A percentile compares a stretch with the other conserved stretches of the same genome.
phyloP scores from a whole-genome alignment of 2,329 filamentous ascomycete species.

The Harringtonia aguacate region DNA sequence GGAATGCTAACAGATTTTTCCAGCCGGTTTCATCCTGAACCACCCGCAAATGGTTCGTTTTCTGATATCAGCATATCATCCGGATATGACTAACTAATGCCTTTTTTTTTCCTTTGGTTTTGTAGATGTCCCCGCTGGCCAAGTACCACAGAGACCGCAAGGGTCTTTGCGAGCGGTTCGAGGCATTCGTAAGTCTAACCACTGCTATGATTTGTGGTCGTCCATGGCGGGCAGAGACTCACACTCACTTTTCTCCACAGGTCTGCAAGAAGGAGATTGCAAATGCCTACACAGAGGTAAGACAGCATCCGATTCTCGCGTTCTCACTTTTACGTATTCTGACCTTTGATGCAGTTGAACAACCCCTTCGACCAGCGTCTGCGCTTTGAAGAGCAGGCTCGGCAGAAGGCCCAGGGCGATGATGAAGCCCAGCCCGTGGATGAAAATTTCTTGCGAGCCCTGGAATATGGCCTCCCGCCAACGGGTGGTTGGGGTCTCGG shows the following conservation, averaged over 20 bases:
- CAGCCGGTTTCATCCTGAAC: slow-evolving; percentile 14
- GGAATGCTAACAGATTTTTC: neutral
- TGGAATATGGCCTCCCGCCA: slow-evolving; percentile 68
- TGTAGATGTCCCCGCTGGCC: slow-evolving; percentile 78
- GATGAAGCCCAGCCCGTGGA: slow-evolving; percentile 95
- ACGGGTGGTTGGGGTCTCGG: slow-evolving; percentile 89
- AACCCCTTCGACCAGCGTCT: slow-evolving; percentile 90
- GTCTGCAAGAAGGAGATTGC: slow-evolving; percentile 96
- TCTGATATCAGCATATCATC: too few relatives aligned
- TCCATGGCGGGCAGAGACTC: neutral
- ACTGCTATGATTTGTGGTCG: neutral
- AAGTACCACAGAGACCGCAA: slow-evolving; percentile 79
- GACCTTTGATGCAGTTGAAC: slow-evolving; percentile 51
- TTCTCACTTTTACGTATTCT: neutral
- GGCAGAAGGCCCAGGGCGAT: slow-evolving; percentile 92
- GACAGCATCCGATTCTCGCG: neutral
- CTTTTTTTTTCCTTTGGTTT: neutral
- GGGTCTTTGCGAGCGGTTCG: slow-evolving; percentile 92
- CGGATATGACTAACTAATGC: neutral
- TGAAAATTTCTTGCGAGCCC: slow-evolving; percentile 83
- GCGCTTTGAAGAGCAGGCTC: slow-evolving; percentile 88
- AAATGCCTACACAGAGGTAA: slow-evolving; percentile 80
- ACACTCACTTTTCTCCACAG: neutral
- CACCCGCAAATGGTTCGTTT: slow-evolving; percentile 13
- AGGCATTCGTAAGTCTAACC: slow-evolving; percentile 53